These are phyloP conservation scores for Vitis vinifera DNA, from an alignment of 164 flowering plant species.

Conservation along the genomic window DNA sequence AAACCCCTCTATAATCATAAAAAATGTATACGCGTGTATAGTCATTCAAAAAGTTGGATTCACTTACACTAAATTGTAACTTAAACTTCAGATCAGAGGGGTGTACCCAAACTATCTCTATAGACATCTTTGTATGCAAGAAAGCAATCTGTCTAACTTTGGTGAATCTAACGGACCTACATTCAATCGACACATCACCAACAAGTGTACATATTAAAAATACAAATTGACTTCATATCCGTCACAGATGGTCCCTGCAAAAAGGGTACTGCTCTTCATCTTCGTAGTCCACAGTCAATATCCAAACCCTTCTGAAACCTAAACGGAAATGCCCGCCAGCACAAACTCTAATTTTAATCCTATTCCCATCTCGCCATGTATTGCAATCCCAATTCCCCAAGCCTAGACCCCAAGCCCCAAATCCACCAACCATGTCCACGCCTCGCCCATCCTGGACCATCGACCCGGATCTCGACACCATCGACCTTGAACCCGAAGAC, in stretches of 20 bases:
- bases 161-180: too few species aligned
- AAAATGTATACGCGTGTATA: too few species aligned
- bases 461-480: conserved; percentile 53
- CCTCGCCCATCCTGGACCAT: conserved; percentile 17
- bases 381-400: neutral
- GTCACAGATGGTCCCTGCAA: neutral
- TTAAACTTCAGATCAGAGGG: too few species aligned
- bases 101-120: too few species aligned
- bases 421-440: conserved; percentile 5
- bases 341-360: too few species aligned
- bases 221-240: neutral
- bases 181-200: too few species aligned
- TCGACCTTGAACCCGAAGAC: conserved; percentile 25
- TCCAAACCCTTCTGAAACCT: neutral
- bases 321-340: too few species aligned
- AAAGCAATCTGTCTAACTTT: too few species aligned
- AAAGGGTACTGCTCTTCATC: neutral
- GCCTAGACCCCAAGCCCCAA: neutral
- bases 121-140: too few species aligned
- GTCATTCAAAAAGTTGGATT: too few species aligned
- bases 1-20: too few species aligned
- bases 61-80: fast-evolving
- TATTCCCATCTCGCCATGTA: neutral
- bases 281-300: neutral
- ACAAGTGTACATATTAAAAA: too few species aligned